Conservation (phyloP, 2,329 filamentous ascomycete genomes). For the Aspergillus niger region DNA sequence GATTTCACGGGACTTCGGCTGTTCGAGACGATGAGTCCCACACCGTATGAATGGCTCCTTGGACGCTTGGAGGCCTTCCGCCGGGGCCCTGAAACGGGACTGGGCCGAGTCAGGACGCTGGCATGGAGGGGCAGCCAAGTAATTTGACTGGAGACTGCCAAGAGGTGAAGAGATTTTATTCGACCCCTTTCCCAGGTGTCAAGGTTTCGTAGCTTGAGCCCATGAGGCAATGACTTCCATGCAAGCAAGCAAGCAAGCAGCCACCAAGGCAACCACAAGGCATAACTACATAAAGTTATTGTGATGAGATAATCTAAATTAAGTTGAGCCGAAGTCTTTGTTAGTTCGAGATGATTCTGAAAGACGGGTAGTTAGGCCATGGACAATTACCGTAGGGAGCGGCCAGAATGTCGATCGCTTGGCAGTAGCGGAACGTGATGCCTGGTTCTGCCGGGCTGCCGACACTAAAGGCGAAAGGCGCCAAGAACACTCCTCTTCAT, state of each 20-base stretch:
- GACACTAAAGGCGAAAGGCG: neutral
- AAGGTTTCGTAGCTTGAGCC: no score
- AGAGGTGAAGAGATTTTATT: neutral
- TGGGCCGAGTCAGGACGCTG: neutral
- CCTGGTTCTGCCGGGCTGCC: neutral
- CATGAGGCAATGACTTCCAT: neutral
- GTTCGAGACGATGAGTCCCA: neutral
- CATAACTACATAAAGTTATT: neutral
- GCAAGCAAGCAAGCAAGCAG: neutral
- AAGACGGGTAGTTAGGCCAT: neutral
- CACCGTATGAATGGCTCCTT: neutral
- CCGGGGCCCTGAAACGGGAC: neutral
- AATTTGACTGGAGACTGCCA: conserved; percentile 1
- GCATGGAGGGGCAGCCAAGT: neutral
- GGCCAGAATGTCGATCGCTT: neutral
- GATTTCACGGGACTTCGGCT: neutral
- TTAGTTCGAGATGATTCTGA: neutral
- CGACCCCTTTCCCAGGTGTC: neutral
- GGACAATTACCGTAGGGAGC: neutral
- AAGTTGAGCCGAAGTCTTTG: neutral
- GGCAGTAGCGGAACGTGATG: neutral
- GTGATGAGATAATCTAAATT: neutral
- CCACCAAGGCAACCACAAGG: neutral
- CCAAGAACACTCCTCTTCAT: neutral
- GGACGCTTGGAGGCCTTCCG: neutral